Evolutionary conservation across 2,329 filamentous ascomycete species (phyloP), one percentile per base, ranked within the genome.

Genomic region (Stagonosporopsis tanaceti): DNA sequence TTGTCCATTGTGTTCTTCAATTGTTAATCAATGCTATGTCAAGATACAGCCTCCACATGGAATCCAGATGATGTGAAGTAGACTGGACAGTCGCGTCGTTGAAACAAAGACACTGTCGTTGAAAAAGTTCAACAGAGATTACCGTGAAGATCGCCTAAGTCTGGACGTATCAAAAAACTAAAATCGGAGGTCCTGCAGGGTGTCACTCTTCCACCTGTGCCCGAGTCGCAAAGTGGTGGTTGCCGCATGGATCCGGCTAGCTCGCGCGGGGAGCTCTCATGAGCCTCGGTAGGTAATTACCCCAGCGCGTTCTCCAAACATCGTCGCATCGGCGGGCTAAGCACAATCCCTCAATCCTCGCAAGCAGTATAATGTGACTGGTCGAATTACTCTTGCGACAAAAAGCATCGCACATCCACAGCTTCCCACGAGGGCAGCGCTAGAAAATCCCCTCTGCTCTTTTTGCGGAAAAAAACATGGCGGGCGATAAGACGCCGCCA

Each of bases 281-380:
- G 56, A 63, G 67, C 72, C 72, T 73, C 70, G 72, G 72, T 20
- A 20, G 20, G 20, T 20, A 20, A 2, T 3, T 64, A 53, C 61
- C 62, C 53, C 56, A 57, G 47, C 42, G 47, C 34, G 58, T 11
- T 58, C 61, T 63, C 66, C 64, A 64, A 46, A 51, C 47, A 52
- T 60, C 14, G 32, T 34, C 32, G n/a, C 32, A 34, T 34, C 12
- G 5, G 15, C n/a, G 14, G 32, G 32, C 32, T 34, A 32, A n/a
- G n/a, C n/a, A 39, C 58, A 52, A 8, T 27, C 25, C 25, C 25
- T 8, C 25, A 27, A 6, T 28, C 51, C 30, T 39, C 46, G 15
- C 20, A 39, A 25, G 25, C 11, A 56, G 57, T 47, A 37, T 46
- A 27, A 73, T 72, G 69, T 73, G 59, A 69, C 22, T 20, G 32